Percentiles rank a stretch among this genome's conserved stretches.
These are phyloP conservation scores for Suillus lakei DNA, from an alignment of 768 basidiomycete genomes.

Conservation along the genomic window DNA sequence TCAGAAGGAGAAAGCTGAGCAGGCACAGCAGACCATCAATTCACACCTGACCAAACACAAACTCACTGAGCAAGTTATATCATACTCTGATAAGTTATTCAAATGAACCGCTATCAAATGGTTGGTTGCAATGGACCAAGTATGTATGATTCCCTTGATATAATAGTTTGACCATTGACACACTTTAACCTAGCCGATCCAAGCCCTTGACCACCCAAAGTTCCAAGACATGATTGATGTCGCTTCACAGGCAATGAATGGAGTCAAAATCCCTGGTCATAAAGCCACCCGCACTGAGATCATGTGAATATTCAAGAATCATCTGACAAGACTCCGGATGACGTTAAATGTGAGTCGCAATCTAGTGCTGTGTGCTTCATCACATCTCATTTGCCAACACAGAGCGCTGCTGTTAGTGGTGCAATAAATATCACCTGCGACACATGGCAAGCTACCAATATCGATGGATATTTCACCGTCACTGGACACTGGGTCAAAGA, in stretches of 20 bases:
- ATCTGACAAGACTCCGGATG: conserved; percentile 18
- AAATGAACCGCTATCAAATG: conserved; percentile 35
- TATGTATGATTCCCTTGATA: conserved; percentile 27
- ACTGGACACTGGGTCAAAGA: conserved; percentile 46
- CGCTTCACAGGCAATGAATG: conserved; percentile 33
- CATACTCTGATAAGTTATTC: conserved; percentile 33
- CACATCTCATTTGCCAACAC: not conserved
- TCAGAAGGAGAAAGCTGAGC: conserved; percentile 19
- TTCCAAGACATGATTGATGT: conserved; percentile 39
- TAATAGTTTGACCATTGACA: not conserved
- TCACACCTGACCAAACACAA: conserved; percentile 24
- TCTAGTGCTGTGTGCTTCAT: not conserved
- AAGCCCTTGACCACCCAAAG: conserved; percentile 33
- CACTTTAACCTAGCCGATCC: conserved; percentile 18
- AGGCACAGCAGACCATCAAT: conserved; percentile 28
- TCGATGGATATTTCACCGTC: conserved; percentile 43
- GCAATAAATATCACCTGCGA: conserved; percentile 42
- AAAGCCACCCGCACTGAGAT: conserved; percentile 32
- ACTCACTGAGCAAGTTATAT: conserved; percentile 23
- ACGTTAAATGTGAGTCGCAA: conserved; percentile 23
- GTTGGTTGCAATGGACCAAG: conserved; percentile 45
- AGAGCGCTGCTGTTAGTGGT: conserved; percentile 25
- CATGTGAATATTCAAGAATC: conserved; percentile 26
- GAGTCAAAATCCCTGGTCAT: conserved; percentile 39
- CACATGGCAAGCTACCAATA: conserved; percentile 45